Conservation (phyloP, 345 rosid genomes). For the Eucalyptus urophylla region DNA sequence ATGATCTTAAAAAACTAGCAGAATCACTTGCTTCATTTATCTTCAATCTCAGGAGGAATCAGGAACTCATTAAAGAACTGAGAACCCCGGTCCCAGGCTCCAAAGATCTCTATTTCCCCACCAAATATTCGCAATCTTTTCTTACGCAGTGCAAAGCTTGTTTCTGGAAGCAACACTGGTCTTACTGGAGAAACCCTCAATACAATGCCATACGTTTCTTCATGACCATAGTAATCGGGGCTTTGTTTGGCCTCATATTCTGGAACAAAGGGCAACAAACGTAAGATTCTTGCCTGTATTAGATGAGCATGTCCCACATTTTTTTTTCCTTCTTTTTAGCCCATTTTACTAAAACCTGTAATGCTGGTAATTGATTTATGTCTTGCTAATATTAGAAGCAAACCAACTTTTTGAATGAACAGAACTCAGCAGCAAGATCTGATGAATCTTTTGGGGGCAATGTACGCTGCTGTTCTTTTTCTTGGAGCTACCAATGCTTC, state of each 20-base stretch:
- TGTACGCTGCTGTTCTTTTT: slow-evolving; percentile 56
- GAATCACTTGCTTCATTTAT: neutral
- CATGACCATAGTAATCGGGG: slow-evolving; percentile 38
- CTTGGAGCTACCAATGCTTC: slow-evolving; percentile 59
- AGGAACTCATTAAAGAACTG: slow-evolving; percentile 45
- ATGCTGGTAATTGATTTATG: neutral
- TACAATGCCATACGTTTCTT: slow-evolving; percentile 67
- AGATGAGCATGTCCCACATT: neutral
- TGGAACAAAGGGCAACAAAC: slow-evolving; percentile 51
- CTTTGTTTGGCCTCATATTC: slow-evolving; percentile 61
- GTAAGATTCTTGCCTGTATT: slow-evolving; percentile 12
- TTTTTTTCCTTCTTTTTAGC: too few relatives aligned
- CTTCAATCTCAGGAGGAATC: slow-evolving; percentile 40
- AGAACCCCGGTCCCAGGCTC: slow-evolving; percentile 52
- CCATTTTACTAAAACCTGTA: neutral
- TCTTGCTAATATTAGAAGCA: neutral
- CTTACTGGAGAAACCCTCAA: slow-evolving; percentile 74
- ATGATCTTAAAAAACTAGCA: neutral
- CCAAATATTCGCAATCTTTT: slow-evolving; percentile 58
- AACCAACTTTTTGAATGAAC: neutral
- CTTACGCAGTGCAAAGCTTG: slow-evolving; percentile 49
- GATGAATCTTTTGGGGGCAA: slow-evolving; percentile 60
- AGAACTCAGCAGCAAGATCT: slow-evolving; percentile 50
- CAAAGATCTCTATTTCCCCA: slow-evolving; percentile 47
- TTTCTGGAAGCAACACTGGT: slow-evolving; percentile 71